Conservation (phyloP, 2,329 filamentous ascomycete genomes). For the Talaromyces piceae region DNA sequence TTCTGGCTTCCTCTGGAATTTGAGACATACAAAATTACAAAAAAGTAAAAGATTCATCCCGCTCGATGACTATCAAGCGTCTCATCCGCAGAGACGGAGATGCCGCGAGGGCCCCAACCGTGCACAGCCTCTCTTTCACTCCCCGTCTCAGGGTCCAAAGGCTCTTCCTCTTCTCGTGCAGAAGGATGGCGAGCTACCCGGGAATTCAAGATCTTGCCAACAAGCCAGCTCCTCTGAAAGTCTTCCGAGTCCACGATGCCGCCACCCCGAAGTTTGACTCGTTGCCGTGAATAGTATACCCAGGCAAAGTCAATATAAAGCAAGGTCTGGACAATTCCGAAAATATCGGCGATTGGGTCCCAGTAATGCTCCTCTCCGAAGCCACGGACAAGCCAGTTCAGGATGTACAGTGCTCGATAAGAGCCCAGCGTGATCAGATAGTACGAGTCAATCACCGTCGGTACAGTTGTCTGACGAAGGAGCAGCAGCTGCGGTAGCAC, state of each 20-base stretch:
- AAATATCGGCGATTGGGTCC: slow-evolving; percentile 70
- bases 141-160: slow-evolving; percentile 24
- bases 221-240: slow-evolving; percentile 73
- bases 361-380: slow-evolving; percentile 53
- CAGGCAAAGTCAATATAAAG: slow-evolving; percentile 92
- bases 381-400: slow-evolving; percentile 78
- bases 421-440: slow-evolving; percentile 82
- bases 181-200: slow-evolving; percentile 18
- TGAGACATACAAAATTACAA: background rate
- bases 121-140: slow-evolving; percentile 29
- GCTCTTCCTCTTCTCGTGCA: slow-evolving; percentile 26
- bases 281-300: slow-evolving; percentile 91
- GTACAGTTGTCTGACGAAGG: slow-evolving; percentile 87
- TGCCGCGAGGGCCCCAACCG: slow-evolving; percentile 51
- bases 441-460: slow-evolving; percentile 94
- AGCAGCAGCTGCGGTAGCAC: slow-evolving; percentile 86
- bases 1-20: background rate
- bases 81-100: slow-evolving; percentile 55
- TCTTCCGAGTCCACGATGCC: slow-evolving; percentile 88
- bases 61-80: slow-evolving; percentile 22
- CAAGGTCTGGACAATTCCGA: slow-evolving; percentile 80
- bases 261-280: slow-evolving; percentile 84
- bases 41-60: background rate
- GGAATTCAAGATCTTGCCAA: slow-evolving; percentile 65
- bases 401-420: slow-evolving; percentile 80